Base-by-base conservation (phyloP, 768 basidiomycete species). In the Leccinellum albellum region DNA sequence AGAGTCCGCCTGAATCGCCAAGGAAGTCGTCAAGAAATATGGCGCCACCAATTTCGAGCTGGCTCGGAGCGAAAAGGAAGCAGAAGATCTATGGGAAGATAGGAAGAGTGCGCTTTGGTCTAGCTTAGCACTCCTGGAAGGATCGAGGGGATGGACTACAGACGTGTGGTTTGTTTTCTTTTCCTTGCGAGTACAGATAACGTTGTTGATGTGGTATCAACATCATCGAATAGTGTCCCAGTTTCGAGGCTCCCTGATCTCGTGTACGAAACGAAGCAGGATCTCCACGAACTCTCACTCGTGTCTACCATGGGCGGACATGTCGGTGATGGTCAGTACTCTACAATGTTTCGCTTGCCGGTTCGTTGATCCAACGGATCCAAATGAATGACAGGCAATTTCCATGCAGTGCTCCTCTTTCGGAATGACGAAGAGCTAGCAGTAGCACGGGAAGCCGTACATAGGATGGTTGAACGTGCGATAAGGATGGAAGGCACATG, bases 401-500 rank as follows among this genome's bases (percentile, higher is more conserved):
- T 80, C 67, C 79, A 80, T 51, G 69, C 86, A 0, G 66, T 82
- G 15, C 72, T 88, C n/a, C 70, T 89, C n/a, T 86, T 86, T 71
- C 72, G 76, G 20, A 78, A 76, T 20, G 83, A 87, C 9, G 77
- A 83, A 24, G 86, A 89, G 56, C 64, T 66, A 54, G 74, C 54
- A 35, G 62, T 62, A 10, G 83, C 75, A 0, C 71, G 73, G 49
- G 74, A 75, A 24, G 78, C 76, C 2, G 84, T 85, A 4, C 75
- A 80, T 55, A 72, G 83, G 50, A 84, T 89, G 82, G 84, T 89
- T 3, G 72, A 79, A 59, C 77, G 86, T 10, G 88, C 88, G 2
- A 83, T 89, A 53, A 79, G 74, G 21, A 75, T 89, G 50, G 88
- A 89, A 59, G 88, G 88, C 17, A 89, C 88, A 42, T 89, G 88